phyloP scores from a whole-genome alignment of 225 moss, liverwort and hornwort genomes.

The Lunularia cruciata region DNA sequence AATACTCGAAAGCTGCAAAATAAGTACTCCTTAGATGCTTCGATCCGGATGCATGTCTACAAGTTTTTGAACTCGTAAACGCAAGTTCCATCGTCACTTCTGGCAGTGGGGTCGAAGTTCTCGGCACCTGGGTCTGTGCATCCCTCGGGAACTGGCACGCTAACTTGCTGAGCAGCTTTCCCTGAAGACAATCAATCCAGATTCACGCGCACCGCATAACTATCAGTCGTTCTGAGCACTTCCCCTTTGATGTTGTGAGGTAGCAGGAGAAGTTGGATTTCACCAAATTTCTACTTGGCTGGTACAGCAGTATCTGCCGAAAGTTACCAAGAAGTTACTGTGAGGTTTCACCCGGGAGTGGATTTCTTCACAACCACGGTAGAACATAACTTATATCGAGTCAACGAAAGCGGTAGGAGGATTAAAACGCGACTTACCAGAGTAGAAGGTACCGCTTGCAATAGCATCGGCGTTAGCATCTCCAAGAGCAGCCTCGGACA shows the following conservation, averaged over 20 bases:
- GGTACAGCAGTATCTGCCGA: constrained; percentile 11
- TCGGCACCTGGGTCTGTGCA: constrained; percentile 57
- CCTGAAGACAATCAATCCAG: constrained; percentile 49
- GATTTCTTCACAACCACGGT: neutral
- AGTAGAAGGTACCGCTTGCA: constrained; percentile 57
- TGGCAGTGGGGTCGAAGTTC: constrained; percentile 70
- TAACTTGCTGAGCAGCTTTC: constrained; percentile 49
- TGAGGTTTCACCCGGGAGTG: neutral
- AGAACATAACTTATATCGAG: no score
- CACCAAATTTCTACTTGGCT: constrained; percentile 22
- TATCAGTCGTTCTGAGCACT: constrained; percentile 47
- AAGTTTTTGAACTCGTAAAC: constrained; percentile 68
- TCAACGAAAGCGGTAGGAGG: no score
- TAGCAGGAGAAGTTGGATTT: constrained; percentile 19
- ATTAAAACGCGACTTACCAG: constrained; percentile 34
- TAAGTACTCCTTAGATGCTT: no score
- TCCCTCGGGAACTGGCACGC: constrained; percentile 48
- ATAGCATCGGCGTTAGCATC: constrained; percentile 70
- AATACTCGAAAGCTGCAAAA: no score
- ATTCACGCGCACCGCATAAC: constrained; percentile 33
- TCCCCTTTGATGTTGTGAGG: constrained; percentile 24
- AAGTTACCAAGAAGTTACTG: neutral
- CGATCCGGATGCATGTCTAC: no score
- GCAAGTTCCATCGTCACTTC: constrained; percentile 74
- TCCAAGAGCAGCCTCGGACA: constrained; percentile 53